Evolutionary conservation across 202 grass and related monocot species (phyloP), one percentile per base, ranked within the genome.

Genomic region (Zizania palustris): DNA sequence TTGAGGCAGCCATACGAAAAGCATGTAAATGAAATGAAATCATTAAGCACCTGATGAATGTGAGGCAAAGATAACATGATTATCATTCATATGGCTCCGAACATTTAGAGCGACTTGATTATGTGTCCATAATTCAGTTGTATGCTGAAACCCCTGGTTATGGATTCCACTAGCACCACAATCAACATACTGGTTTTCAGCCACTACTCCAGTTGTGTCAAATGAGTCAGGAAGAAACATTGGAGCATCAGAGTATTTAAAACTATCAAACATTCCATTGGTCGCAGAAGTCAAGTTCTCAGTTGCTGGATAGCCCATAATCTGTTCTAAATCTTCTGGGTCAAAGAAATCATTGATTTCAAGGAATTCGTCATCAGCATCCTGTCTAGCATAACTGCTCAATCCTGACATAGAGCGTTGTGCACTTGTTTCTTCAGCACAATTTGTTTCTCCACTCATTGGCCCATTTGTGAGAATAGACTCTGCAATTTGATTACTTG

Each of bases 301-400:
- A 11, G 75, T 80, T 66, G 48, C 46, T 46, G 75, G 71, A 74
- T 38, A 59, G 72, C 81, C 45, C 78, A 69, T 66, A 68, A 63
- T 84, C 51, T 84, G 82, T 69, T 77, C 71, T 55, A 74, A 7
- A 70, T 84, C 81, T n/a, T 84, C 84, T 45, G 84, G 64, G 63
- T 87, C 88, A 61, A 75, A 65, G 57, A 98, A 86, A 90, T 94
- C 95, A 15, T 87, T 90, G 59, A 98, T 92, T 87, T 98, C 95
- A 82, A 98, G 69, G 64, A 88, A 95, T 57, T 94, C 95, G 15
- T 90, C 91, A 51, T 84, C 86, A 74, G 67, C 77, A 82, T 74
- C 81, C 20, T 50, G 76, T 7, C 20, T 51, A 22, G 60, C n/a
- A n/a, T 37, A 78, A 63, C 20, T 84, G 35, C 67, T 59, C 63